Base-by-base conservation (phyloP, 208 protist species). In the Wallacemonas sp. region DNA sequence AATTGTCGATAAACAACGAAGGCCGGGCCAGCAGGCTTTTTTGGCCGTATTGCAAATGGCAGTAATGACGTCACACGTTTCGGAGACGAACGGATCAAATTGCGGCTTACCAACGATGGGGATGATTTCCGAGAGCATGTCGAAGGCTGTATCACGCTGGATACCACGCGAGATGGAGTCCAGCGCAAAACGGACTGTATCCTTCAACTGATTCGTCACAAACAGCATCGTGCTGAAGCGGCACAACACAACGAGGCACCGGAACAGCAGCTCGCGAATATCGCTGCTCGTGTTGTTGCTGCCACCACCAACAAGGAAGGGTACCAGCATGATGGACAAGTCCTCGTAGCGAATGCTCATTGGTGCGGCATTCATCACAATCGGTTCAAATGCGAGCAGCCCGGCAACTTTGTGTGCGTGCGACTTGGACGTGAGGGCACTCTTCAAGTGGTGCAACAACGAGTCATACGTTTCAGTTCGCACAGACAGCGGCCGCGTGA, bases 331-430 rank as follows among this genome's bases (percentile, higher is more conserved):
- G n/a, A 77, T 72, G 9, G 85, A 86, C 2, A 96, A 66, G 58
- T 89, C 77, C 56, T 96, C 86, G 68, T 93, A 93, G 9, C 63
- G 68, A 19, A 86, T 63, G 42, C 64, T 62, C 26, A 72, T 69
- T 14, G 59, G 59, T 15, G 46, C 39, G 28, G 41, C 86, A 69
- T 81, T 90, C 63, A 83, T 90, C 8, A 91, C 80, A 21, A 95
- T 83, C n/a, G 89, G 84, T 66, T 95, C 79, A 71, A 95, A 95
- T 0, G 84, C 89, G 4, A 95, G 62, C 22, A 95, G 60, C 0
- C 89, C 89, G n/a, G 89, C 86, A 12, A 90, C 79, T 21, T 79
- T 76, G 30, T 71, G 77, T 24, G 88, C 79, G 27, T 78, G 66
- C 3, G 61, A 70, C 47, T 90, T 95, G 17, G 84, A 84, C 14